phyloP scores from a whole-genome alignment of 805 yeast species.

The Wickerhamomyces pijperi region DNA sequence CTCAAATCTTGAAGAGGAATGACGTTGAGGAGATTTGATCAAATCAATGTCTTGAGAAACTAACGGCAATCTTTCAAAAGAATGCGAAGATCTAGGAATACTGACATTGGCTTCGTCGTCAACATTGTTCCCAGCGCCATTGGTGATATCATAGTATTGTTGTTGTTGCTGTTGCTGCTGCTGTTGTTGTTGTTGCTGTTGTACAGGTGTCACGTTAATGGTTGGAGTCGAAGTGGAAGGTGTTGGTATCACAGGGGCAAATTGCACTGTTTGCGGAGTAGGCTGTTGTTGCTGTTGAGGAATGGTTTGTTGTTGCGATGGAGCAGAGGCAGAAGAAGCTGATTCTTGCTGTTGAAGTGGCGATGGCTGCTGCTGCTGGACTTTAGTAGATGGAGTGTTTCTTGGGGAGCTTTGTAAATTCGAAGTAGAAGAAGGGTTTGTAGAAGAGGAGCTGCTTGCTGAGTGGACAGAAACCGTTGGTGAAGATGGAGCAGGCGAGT shows the following conservation, averaged over 20 bases:
- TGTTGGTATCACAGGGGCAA: neutral
- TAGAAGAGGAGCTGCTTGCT: too few species aligned
- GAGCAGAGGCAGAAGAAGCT: conserved; percentile 9
- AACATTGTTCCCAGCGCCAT: conserved; percentile 7
- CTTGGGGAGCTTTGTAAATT: conserved; percentile 4
- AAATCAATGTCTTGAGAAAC: conserved; percentile 70
- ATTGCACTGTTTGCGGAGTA: conserved; percentile 1
- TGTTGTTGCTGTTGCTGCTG: conserved; percentile 4
- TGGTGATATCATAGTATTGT: conserved; percentile 1
- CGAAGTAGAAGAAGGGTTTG: conserved; percentile 7
- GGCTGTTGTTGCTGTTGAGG: conserved; percentile 2
- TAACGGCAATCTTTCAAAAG: conserved; percentile 45
- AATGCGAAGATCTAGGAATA: conserved; percentile 35
- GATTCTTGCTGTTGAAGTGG: conserved; percentile 15
- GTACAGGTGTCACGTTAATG: neutral
- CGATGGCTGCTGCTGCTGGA: conserved; percentile 2
- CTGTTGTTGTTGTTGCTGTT: neutral
- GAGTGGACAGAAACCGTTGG: too few species aligned
- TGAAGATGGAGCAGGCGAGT: too few species aligned
- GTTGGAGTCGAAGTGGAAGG: neutral
- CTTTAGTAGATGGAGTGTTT: conserved; percentile 3
- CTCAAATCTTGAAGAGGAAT: conserved; percentile 85
- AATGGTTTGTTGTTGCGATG: conserved; percentile 3
- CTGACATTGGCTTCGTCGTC: conserved; percentile 8
- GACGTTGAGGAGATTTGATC: conserved; percentile 79